phyloP scores from a whole-genome alignment of 495 filamentous ascomycete genomes.

The Podospora australis region DNA sequence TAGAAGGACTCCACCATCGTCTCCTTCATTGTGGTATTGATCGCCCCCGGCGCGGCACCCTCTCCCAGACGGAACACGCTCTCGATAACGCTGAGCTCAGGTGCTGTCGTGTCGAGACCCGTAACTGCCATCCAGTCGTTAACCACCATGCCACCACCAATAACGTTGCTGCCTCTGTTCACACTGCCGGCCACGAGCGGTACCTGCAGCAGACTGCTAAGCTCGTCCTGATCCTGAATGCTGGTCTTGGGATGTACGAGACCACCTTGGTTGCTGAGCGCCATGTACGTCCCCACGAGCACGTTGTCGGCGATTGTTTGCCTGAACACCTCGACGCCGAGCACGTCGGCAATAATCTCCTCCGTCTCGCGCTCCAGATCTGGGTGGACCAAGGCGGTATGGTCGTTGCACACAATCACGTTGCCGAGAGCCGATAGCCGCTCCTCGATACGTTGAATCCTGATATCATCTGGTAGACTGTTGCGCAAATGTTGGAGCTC shows the following conservation, averaged over 20 bases:
- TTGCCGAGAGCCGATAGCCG: conserved; percentile 92
- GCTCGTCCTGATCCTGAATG: conserved; percentile 96
- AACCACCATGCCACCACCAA: conserved; percentile 96
- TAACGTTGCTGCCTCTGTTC: conserved; percentile 87
- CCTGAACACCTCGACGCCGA: conserved; percentile 96
- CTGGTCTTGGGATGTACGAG: conserved; percentile 95
- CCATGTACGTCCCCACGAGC: conserved; percentile 91
- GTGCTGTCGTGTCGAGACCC: conserved; percentile 91
- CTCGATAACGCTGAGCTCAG: conserved; percentile 92
- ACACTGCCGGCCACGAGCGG: conserved; percentile 90
- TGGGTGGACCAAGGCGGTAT: conserved; percentile 93
- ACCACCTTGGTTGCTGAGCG: conserved; percentile 90
- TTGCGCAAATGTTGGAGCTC: conserved; percentile 96
- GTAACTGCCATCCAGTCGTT: conserved; percentile 99
- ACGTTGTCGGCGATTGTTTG: conserved; percentile 97
- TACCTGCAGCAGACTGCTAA: conserved; percentile 87
- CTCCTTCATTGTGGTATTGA: conserved; percentile 82
- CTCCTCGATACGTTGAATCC: conserved; percentile 93
- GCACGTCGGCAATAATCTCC: conserved; percentile 91
- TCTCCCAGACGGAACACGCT: conserved; percentile 91
- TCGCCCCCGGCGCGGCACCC: conserved; percentile 64
- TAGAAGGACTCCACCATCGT: conserved; percentile 99
- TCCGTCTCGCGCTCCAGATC: conserved; percentile 94
- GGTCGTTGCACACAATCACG: conserved; percentile 93
- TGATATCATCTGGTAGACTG: conserved; percentile 79